Evolutionary conservation across 129 eudicot genomes (phyloP).

Genomic region (Helianthus annuus): DNA sequence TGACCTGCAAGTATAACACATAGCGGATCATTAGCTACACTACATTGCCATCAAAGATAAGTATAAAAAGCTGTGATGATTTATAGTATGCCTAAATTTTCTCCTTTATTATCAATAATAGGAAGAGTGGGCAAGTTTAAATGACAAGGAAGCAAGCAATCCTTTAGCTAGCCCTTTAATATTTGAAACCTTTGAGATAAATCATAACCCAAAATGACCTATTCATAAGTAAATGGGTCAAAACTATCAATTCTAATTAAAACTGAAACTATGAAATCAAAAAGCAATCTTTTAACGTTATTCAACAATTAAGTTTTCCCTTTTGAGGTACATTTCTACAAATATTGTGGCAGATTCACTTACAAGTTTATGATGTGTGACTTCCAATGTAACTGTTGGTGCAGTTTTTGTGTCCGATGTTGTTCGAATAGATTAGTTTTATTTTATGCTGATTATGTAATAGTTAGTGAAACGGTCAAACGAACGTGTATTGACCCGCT

Average conservation of each 20-base stretch:
- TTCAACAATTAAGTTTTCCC: neutral
- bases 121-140: no score
- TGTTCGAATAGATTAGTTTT: no score
- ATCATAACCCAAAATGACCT: neutral
- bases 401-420: no score
- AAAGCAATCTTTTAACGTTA: neutral
- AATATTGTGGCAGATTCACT: slow-evolving; percentile 89
- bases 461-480: no score
- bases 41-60: no score
- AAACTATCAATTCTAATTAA: neutral
- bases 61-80: no score
- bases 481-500: no score
- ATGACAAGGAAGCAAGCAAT: no score
- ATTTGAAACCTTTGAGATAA: neutral
- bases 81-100: slow-evolving; percentile 38
- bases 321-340: slow-evolving; percentile 55
- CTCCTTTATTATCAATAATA: no score
- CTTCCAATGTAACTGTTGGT: slow-evolving; percentile 90
- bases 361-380: slow-evolving; percentile 95
- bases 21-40: no score
- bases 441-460: no score
- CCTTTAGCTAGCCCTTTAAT: neutral
- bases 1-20: no score
- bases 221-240: neutral
- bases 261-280: slow-evolving; percentile 7